These are phyloP conservation scores for Akanthomyces uredinophilus DNA, from an alignment of 2,329 filamentous ascomycete genomes.

Conservation along the genomic window DNA sequence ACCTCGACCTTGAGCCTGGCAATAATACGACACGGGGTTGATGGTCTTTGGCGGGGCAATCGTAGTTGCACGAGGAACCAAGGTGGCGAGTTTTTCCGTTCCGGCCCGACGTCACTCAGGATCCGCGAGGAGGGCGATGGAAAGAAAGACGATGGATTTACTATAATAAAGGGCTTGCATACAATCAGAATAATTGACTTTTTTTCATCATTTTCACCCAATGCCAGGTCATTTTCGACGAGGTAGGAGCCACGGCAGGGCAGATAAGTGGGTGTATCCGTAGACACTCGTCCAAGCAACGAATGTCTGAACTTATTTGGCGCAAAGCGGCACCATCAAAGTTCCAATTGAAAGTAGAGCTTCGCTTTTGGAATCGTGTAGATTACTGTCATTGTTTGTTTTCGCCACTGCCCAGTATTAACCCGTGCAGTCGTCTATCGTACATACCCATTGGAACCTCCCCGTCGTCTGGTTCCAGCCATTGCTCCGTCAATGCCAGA, in stretches of 20 bases:
- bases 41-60: conserved; percentile 29
- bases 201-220: background rate
- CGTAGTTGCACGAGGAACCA: conserved; percentile 14
- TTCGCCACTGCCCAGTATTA: conserved; percentile 67
- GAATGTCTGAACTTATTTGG: too few species aligned
- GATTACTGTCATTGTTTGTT: conserved; percentile 37
- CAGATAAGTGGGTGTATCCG: background rate
- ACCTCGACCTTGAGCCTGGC: conserved; percentile 14
- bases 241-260: background rate
- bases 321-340: background rate
- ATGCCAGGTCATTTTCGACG: background rate
- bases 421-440: conserved; percentile 75
- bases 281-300: too few species aligned
- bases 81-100: conserved; percentile 29
- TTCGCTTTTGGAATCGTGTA: background rate
- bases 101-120: conserved; percentile 13
- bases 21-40: conserved; percentile 15
- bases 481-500: conserved; percentile 79
- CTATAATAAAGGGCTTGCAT: background rate
- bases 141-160: too few species aligned
- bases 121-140: too few species aligned
- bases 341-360: background rate
- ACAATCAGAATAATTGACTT: too few species aligned
- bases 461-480: conserved; percentile 54
- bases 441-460: conserved; percentile 69